A percentile compares a stretch with the other conserved stretches of the same genome.
Evolutionary conservation across 1,284 basidiomycete genomes (phyloP).

Genomic region (Ustilago cynodontis): DNA sequence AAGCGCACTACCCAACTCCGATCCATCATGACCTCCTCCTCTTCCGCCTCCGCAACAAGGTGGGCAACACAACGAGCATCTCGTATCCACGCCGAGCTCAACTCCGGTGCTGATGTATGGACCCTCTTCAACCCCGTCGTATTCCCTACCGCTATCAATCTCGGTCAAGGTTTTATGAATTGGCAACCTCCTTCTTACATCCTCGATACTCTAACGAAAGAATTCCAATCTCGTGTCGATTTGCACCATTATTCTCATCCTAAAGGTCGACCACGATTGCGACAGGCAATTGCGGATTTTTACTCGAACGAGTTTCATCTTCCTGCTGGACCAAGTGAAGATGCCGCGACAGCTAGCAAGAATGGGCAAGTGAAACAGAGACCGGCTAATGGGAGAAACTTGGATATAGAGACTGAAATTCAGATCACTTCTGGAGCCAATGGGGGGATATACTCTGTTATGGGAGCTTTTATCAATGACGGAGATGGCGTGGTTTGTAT

Average conservation of each 20-base stretch:
- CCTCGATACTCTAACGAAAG: conserved; percentile 46
- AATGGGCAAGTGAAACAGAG: conserved; percentile 43
- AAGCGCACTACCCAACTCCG: conserved; percentile 9
- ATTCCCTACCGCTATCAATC: conserved; percentile 67
- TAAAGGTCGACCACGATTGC: conserved; percentile 61
- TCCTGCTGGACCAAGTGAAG: conserved; percentile 35
- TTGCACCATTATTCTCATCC: conserved; percentile 68
- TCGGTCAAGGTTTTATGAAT: conserved; percentile 70
- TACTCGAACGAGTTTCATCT: conserved; percentile 55
- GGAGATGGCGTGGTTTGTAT: conserved; percentile 96
- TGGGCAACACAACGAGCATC: conserved; percentile 44
- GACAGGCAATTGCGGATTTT: conserved; percentile 56
- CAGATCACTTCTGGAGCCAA: conserved; percentile 93
- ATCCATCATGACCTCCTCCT: conserved; percentile 31
- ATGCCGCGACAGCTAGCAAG: conserved; percentile 36
- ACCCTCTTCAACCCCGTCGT: conserved; percentile 66
- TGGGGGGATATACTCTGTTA: conserved; percentile 65
- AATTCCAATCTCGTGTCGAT: conserved; percentile 52
- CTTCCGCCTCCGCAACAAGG: conserved; percentile 22
- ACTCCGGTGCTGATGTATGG: conserved; percentile 66
- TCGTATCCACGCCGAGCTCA: conserved; percentile 59
- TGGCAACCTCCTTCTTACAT: conserved; percentile 65
- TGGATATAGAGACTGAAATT: conserved; percentile 89
- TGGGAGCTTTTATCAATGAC: conserved; percentile 59
- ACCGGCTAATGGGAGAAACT: conserved; percentile 73